Evolutionary conservation across 306 rosid species (phyloP), one percentile per base, ranked within the genome.

Genomic region (Cicer arietinum): DNA sequence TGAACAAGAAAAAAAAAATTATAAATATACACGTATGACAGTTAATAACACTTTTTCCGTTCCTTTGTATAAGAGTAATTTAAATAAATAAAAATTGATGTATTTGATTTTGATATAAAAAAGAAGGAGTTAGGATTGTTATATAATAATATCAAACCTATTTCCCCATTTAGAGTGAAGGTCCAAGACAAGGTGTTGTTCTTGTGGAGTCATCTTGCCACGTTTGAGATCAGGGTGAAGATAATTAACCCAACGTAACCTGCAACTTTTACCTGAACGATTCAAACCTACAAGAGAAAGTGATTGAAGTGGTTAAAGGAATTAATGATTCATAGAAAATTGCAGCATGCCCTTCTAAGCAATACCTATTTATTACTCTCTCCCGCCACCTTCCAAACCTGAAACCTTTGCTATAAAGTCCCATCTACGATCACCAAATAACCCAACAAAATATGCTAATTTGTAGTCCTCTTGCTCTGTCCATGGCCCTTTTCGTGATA

Each of bases 361-460:
- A 77, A 78, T 90, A 79, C 95, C 93, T 92, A 80, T 77, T 22
- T 37, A 37, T 67, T 17, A 66, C 25, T 77, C 57, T 90, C 97
- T 90, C 97, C 99, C 97, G 59, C 99, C 99, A 92, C 98, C 99
- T 87, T 67, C 90, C 99, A 95, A 95, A 95, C 99, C 99, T 95
- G 99, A 92, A 58, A 92, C 96, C 80, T 85, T 89, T 0, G 99
- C 97, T 74, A 95, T 88, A 82, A 86, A 92, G 72, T 95, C 99
- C 99, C 99, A 95, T 77, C 96, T 90, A 59, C 99, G 93, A 58
- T 92, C 99, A 42, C 99, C 99, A 57, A 90, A 92, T 57, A 95
- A 40, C 18, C 89, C 87, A 12, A 92, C 98, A 81, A 83, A 95
- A 82, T 87, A 83, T 14, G 85, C 85, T 75, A 92, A 63, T 73